These are phyloP conservation scores for Phyllosticta paracitricarpa DNA, from an alignment of 2,329 filamentous ascomycete species.

Conservation along the genomic window DNA sequence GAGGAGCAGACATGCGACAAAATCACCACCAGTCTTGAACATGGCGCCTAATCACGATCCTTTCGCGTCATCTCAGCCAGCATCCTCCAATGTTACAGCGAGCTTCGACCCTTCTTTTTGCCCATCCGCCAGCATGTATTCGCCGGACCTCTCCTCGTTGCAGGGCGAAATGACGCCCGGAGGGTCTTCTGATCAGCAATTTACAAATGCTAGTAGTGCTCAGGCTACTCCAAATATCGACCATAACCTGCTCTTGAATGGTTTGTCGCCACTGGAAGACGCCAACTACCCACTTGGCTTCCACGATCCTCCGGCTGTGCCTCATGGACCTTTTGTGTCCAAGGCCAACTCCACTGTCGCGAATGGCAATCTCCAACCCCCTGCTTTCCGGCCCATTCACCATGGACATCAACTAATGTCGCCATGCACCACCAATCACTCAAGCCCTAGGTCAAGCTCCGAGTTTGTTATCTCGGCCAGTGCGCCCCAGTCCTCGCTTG, in stretches of 20 bases:
- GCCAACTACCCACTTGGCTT: background rate
- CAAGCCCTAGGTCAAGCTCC: constrained; percentile 22
- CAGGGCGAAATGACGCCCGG: constrained; percentile 29
- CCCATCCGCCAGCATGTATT: constrained; percentile 22
- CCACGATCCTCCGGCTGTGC: background rate
- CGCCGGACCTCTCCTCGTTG: constrained; percentile 27
- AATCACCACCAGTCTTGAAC: background rate
- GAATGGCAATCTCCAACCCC: constrained; percentile 4
- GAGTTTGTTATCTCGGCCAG: constrained; percentile 2
- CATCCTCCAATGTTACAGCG: background rate
- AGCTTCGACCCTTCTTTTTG: constrained; percentile 5
- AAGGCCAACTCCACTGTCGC: constrained; percentile 1
- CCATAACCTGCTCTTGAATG: background rate
- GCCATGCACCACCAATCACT: constrained; percentile 25
- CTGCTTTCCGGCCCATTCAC: background rate
- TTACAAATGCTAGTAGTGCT: background rate
- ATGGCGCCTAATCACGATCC: background rate
- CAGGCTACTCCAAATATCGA: constrained; percentile 20
- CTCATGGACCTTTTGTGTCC: background rate
- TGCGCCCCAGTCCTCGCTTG: background rate
- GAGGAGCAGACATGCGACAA: background rate
- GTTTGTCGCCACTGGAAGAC: background rate
- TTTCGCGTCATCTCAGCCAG: background rate
- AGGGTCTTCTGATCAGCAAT: constrained; percentile 19
- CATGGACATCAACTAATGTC: constrained; percentile 25